These are phyloP conservation scores for Tephrocybe rancida DNA, from an alignment of 768 basidiomycete genomes.

Conservation along the genomic window DNA sequence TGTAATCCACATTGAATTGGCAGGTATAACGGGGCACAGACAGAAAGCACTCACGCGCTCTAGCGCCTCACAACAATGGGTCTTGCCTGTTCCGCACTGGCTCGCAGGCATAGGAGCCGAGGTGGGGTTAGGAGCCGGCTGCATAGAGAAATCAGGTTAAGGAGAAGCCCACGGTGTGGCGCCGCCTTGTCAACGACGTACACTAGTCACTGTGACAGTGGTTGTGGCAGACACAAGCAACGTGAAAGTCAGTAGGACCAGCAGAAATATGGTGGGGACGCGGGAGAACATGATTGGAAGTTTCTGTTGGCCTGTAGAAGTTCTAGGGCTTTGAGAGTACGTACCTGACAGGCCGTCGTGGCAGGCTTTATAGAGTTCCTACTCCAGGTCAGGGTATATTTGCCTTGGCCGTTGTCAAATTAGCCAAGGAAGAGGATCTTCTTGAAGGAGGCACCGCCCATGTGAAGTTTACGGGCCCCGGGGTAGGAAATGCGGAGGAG, in stretches of 20 bases:
- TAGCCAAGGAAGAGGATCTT: not conserved
- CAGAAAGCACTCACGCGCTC: constrained; percentile 19
- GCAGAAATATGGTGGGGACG: constrained; percentile 9
- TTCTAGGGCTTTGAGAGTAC: not conserved
- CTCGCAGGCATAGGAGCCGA: constrained; percentile 18
- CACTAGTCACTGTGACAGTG: constrained; percentile 17
- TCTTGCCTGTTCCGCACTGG: constrained; percentile 24
- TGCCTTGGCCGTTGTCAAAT: not conserved
- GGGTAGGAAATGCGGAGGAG: not conserved
- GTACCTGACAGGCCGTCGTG: not conserved
- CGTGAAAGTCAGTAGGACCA: constrained; percentile 16
- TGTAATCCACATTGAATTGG: not conserved
- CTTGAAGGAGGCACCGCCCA: too few relatives aligned
- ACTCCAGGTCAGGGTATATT: not conserved
- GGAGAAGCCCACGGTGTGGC: not conserved
- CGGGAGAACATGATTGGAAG: constrained; percentile 18
- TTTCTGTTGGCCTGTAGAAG: not conserved
- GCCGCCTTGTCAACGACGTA: constrained; percentile 14
- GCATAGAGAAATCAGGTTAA: not conserved
- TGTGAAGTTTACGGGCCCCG: not conserved
- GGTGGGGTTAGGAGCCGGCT: constrained; percentile 13
- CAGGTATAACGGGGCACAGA: not conserved
- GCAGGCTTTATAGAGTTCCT: not conserved
- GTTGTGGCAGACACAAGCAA: constrained; percentile 24
- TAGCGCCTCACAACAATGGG: constrained; percentile 28